These are phyloP conservation scores for Clarireedia sp. DNA, from an alignment of 2,329 filamentous ascomycete genomes.

Conservation along the genomic window DNA sequence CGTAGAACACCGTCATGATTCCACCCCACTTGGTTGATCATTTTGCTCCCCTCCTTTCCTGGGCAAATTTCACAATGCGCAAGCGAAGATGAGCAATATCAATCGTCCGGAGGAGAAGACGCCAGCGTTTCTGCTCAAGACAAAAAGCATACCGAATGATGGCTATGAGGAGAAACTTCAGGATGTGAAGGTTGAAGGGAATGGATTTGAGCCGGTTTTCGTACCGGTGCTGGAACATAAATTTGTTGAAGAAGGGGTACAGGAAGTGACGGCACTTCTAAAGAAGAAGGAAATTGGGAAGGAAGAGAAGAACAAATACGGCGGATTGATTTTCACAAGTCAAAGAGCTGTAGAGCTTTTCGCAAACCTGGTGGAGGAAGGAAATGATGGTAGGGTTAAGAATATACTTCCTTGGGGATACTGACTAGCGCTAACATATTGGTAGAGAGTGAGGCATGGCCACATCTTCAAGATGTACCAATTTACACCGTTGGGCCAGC, in stretches of 20 bases:
- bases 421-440: not conserved
- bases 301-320: constrained; percentile 42
- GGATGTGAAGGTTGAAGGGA: constrained; percentile 27
- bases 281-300: constrained; percentile 34
- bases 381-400: constrained; percentile 17
- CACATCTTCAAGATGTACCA: constrained; percentile 47
- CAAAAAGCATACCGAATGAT: constrained; percentile 62
- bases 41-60: not conserved
- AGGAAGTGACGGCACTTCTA: constrained; percentile 45
- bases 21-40: not conserved
- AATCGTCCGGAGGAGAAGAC: constrained; percentile 18
- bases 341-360: constrained; percentile 80
- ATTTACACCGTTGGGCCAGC: constrained; percentile 77
- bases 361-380: constrained; percentile 49
- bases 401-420: not conserved
- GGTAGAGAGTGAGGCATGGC: constrained; percentile 34
- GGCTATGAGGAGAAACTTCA: constrained; percentile 64
- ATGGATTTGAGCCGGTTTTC: constrained; percentile 55
- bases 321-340: constrained; percentile 77
- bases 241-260: constrained; percentile 53
- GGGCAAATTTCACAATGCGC: not conserved
- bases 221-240: constrained; percentile 70
- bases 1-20: not conserved
- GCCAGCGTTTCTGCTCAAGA: constrained; percentile 70
- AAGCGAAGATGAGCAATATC: not conserved